A percentile compares a stretch with the other conserved stretches of the same genome.
Conservation (phyloP, 192 early-diverging fungal species). For the Cladochytrium replicatum region DNA sequence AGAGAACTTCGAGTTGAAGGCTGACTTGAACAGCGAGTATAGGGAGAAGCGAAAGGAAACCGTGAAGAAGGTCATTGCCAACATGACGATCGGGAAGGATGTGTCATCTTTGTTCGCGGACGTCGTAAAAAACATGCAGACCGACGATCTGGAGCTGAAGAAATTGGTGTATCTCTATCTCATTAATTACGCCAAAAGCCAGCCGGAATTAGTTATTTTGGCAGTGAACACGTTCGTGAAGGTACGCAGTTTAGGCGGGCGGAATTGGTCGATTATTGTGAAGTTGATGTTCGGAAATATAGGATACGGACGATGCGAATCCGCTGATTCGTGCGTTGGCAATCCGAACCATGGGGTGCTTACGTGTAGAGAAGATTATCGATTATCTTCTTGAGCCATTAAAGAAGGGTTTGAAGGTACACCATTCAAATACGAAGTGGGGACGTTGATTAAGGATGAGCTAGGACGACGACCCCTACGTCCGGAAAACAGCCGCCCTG, state of each 20-base stretch:
- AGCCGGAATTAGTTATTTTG: conserved; percentile 92
- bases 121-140: conserved; percentile 99
- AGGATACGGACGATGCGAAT: conserved; percentile 91
- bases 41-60: conserved; percentile 91
- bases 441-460: not conserved
- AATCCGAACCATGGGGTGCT: conserved; percentile 96
- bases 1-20: conserved; percentile 96
- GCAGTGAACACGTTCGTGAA: conserved; percentile 98
- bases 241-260: conserved; percentile 26
- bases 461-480: conserved; percentile 90
- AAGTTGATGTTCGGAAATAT: conserved; percentile 6
- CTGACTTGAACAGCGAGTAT: conserved; percentile 96
- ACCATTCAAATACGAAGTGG: conserved; percentile 6
- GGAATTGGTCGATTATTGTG: conserved; percentile 2
- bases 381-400: conserved; percentile 90
- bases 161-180: conserved; percentile 97
- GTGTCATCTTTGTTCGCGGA: conserved; percentile 91
- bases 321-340: conserved; percentile 92
- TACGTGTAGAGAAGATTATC: conserved; percentile 89
- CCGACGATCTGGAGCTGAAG: conserved; percentile 94
- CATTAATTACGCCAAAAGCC: conserved; percentile 95
- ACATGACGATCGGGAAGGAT: conserved; percentile 99
- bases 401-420: conserved; percentile 68
- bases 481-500: conserved; percentile 92
- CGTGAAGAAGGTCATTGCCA: conserved; percentile 97